Evolutionary conservation across 2,329 filamentous ascomycete species (phyloP), one percentile per base, ranked within the genome.

Genomic region (Nigrospora sphaerica): DNA sequence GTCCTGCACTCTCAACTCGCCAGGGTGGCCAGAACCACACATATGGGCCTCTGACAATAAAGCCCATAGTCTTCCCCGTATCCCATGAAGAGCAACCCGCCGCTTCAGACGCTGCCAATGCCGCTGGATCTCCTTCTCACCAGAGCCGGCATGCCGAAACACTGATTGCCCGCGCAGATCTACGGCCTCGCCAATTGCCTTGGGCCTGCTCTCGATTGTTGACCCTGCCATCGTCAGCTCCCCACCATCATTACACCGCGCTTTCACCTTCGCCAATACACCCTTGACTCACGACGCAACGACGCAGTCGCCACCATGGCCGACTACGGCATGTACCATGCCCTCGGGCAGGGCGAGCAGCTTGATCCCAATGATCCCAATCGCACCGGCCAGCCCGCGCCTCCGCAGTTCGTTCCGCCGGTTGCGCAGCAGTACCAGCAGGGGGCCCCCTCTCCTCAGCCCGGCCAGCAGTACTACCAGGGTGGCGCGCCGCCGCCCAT

Each of bases 371-470:
- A 78, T 66, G 66, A 80, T 64, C 68, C 75, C 58, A 66, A 73
- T 66, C 62, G 68, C 62, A 70, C 69, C 48, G 65, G 62, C 56
- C 75, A 78, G 52, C 75, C 73, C 42, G 69, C 69, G 49, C 63
- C 71, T 48, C 70, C 72, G 52, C 78, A 80, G 56, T 83, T 83
- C 62, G 71, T 77, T 48, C 75, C 74, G 39, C 75, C 74, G 14
- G 59, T 76, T 46, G 74, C 75, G 34, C 68, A 72, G 42, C 72
- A 76, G 47, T 81, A 81, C 55, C 73, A 78, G 54, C 75, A 76
- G 52, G 59, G 54, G 45, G 52, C 40, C 10, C 56, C 55, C 32
- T 55, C 60, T 14, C 58, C 61, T 7, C 64, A 63, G 42, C 61
- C 57, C 3, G 68, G 68, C 49, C 70, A 68, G 49, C 70, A 70